Evolutionary conservation across 805 yeast species (phyloP).

Genomic region (Yarrowia hollandica): DNA sequence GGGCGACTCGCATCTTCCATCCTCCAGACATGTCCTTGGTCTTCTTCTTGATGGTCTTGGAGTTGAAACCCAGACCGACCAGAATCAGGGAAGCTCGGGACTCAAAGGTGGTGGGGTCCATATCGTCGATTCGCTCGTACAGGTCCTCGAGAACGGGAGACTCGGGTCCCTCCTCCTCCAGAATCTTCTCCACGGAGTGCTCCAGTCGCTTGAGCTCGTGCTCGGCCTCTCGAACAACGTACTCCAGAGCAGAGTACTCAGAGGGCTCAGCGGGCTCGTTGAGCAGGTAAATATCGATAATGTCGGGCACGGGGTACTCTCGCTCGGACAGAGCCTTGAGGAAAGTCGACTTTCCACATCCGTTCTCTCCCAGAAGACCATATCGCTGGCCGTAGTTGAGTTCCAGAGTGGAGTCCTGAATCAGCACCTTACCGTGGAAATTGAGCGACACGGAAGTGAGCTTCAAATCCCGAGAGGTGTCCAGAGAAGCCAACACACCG

Average conservation of each 20-base stretch:
- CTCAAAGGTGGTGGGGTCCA: slow-evolving; percentile 97
- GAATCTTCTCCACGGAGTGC: slow-evolving; percentile 83
- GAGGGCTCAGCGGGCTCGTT: slow-evolving; percentile 98
- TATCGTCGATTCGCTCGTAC: slow-evolving; percentile 91
- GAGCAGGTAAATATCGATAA: slow-evolving; percentile 85
- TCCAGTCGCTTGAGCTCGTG: slow-evolving; percentile 86
- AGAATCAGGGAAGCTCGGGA: slow-evolving; percentile 92
- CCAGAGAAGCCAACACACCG: slow-evolving; percentile 89
- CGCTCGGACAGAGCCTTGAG: slow-evolving; percentile 91
- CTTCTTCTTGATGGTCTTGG: slow-evolving; percentile 81
- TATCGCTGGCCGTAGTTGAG: slow-evolving; percentile 96
- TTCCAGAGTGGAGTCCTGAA: slow-evolving; percentile 89
- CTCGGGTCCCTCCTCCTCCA: slow-evolving; percentile 94
- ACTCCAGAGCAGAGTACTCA: slow-evolving; percentile 88
- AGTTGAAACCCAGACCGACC: slow-evolving; percentile 95
- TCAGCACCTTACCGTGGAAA: slow-evolving; percentile 95
- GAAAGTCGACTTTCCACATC: slow-evolving; percentile 97
- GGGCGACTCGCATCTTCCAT: slow-evolving; percentile 99
- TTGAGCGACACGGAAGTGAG: slow-evolving; percentile 83
- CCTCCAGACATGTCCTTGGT: slow-evolving; percentile 99
- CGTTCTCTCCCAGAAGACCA: slow-evolving; percentile 97
- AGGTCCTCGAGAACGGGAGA: slow-evolving; percentile 77
- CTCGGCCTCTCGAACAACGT: slow-evolving; percentile 97
- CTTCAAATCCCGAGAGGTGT: slow-evolving; percentile 91
- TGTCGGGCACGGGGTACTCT: slow-evolving; percentile 92